Evolutionary conservation across 768 basidiomycete genomes (phyloP).

Genomic region (Mycena venus): DNA sequence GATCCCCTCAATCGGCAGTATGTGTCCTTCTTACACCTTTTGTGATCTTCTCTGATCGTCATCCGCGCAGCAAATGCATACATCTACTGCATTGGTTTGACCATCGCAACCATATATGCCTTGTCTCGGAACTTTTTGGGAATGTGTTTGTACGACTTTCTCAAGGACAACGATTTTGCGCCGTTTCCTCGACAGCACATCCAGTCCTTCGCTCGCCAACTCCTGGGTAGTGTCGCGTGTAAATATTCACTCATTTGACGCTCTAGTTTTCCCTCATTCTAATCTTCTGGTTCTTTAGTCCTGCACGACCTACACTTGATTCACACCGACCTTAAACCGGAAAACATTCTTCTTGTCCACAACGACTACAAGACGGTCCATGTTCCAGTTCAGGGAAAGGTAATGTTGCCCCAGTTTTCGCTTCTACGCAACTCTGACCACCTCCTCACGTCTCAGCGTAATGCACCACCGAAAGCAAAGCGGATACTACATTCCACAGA

Average conservation of each 20-base stretch:
- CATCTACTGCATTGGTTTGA: slow-evolving; percentile 96
- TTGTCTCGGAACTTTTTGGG: slow-evolving; percentile 96
- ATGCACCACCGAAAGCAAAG: slow-evolving; percentile 75
- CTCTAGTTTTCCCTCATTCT: slow-evolving; percentile 20
- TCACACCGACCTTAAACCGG: slow-evolving; percentile 98
- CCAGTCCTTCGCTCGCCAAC: slow-evolving; percentile 93
- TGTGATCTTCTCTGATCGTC: slow-evolving; percentile 37
- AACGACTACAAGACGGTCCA: slow-evolving; percentile 79
- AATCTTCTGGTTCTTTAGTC: slow-evolving; percentile 62
- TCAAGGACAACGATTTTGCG: slow-evolving; percentile 97
- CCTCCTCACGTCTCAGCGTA: slow-evolving; percentile 60
- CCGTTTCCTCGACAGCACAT: slow-evolving; percentile 98
- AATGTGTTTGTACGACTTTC: slow-evolving; percentile 98
- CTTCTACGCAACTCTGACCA: slow-evolving; percentile 24
- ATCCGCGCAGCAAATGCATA: slow-evolving; percentile 88
- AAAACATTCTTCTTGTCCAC: slow-evolving; percentile 95
- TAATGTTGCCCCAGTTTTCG: slow-evolving; percentile 40
- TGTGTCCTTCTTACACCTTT: slow-evolving; percentile 48
- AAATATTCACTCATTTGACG: slow-evolving; percentile 49
- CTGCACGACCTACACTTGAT: slow-evolving; percentile 91
- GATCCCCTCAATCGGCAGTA: slow-evolving; percentile 93
- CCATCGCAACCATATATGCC: slow-evolving; percentile 96
- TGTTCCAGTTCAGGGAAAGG: slow-evolving; percentile 77
- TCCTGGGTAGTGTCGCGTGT: slow-evolving; percentile 96
- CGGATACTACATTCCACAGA: slow-evolving; percentile 88